Evolutionary conservation across 2,329 filamentous ascomycete species (phyloP).

Genomic region (Fusarium agapanthi): DNA sequence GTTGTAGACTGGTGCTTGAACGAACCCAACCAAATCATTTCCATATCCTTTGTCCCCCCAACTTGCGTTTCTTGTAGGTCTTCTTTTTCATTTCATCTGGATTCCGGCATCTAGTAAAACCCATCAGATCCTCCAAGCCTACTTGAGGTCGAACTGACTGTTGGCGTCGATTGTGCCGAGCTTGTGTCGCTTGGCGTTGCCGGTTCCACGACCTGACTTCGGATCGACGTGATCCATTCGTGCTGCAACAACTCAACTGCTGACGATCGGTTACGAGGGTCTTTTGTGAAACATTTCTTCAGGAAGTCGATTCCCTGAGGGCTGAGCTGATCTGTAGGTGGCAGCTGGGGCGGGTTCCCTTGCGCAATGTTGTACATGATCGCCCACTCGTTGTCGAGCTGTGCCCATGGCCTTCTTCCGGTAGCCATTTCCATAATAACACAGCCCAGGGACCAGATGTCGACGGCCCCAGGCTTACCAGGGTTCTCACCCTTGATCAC

Average conservation of each 20-base stretch:
- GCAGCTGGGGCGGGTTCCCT: slow-evolving; percentile 89
- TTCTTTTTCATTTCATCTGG: background rate
- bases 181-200: slow-evolving; percentile 67
- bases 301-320: slow-evolving; percentile 88
- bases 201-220: slow-evolving; percentile 71
- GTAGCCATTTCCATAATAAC: slow-evolving; percentile 98
- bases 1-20: slow-evolving; percentile 32
- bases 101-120: slow-evolving; percentile 39
- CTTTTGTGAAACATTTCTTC: slow-evolving; percentile 83
- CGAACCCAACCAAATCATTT: slow-evolving; percentile 20
- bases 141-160: slow-evolving; percentile 43
- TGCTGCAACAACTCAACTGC: slow-evolving; percentile 92
- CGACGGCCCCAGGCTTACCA: slow-evolving; percentile 84
- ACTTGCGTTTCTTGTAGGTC: background rate
- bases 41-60: background rate
- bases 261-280: slow-evolving; percentile 80
- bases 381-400: slow-evolving; percentile 97
- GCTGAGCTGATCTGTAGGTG: slow-evolving; percentile 83
- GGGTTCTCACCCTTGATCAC: slow-evolving; percentile 90
- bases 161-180: slow-evolving; percentile 50
- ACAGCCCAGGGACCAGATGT: slow-evolving; percentile 96
- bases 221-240: slow-evolving; percentile 82
- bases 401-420: slow-evolving; percentile 91
- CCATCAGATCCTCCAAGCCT: slow-evolving; percentile 45
- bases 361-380: slow-evolving; percentile 99